Conservation (phyloP, 2,329 filamentous ascomycete species). For the Tolypocladium tropicale region DNA sequence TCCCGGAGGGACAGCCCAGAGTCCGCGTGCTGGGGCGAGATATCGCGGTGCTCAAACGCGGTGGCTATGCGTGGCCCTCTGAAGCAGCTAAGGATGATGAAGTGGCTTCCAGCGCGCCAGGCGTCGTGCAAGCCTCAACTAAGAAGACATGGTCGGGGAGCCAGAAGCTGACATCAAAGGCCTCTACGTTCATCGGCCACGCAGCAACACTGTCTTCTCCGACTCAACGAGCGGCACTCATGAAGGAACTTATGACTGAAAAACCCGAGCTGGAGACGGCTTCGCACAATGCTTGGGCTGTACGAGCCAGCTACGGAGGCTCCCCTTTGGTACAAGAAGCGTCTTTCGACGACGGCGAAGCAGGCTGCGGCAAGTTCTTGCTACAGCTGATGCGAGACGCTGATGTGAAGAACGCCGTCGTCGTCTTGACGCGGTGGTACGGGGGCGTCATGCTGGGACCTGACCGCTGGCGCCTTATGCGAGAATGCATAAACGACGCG, state of each 20-base stretch:
- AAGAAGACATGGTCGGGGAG: constrained; percentile 38
- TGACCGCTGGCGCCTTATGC: constrained; percentile 54
- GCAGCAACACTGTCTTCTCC: constrained; percentile 25
- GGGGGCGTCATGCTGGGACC: constrained; percentile 51
- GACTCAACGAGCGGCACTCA: constrained; percentile 30
- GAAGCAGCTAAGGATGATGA: neutral
- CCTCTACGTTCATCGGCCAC: constrained; percentile 49
- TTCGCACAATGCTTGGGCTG: constrained; percentile 48
- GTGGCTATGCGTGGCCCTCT: constrained; percentile 49
- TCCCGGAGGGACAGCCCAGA: constrained; percentile 65
- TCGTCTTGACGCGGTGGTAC: constrained; percentile 53
- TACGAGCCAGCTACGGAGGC: constrained; percentile 22
- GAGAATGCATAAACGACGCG: constrained; percentile 43
- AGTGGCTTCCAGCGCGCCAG: constrained; percentile 2
- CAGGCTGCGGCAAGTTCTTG: constrained; percentile 46
- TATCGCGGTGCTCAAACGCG: constrained; percentile 64
- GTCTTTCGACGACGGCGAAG: constrained; percentile 52
- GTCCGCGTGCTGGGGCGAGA: constrained; percentile 65
- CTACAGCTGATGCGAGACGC: constrained; percentile 42
- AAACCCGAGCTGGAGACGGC: constrained; percentile 42
- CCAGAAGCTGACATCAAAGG: constrained; percentile 37
- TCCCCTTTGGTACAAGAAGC: constrained; percentile 35
- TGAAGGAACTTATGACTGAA: constrained; percentile 37
- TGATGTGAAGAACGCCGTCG: constrained; percentile 38
- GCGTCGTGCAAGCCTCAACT: constrained; percentile 9